Conservation (phyloP, 2,329 filamentous ascomycete species). For the Xylariaceae sp. region DNA sequence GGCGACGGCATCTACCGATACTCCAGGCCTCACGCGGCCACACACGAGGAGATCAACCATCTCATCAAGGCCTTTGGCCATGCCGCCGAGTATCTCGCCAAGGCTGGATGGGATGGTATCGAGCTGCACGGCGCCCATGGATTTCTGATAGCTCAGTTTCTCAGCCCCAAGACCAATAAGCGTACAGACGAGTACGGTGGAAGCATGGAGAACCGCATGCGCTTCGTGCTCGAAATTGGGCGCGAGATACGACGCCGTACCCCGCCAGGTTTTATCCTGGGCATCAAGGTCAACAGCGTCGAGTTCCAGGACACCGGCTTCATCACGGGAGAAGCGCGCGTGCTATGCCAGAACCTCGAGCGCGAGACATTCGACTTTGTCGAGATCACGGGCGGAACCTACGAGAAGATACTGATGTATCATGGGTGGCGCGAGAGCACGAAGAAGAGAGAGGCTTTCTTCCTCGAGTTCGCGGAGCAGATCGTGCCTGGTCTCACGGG, state of each 20-base stretch:
- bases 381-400: conserved; percentile 62
- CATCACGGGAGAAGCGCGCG: conserved; percentile 23
- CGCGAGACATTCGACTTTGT: conserved; percentile 58
- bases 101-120: too few species aligned
- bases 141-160: conserved; percentile 43
- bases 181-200: conserved; percentile 45
- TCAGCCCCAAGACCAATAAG: conserved; percentile 38
- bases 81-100: too few species aligned
- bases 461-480: conserved; percentile 59
- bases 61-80: too few species aligned
- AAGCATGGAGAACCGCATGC: conserved; percentile 38
- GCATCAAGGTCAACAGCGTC: conserved; percentile 53
- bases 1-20: too few species aligned
- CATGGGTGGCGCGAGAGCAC: conserved; percentile 34
- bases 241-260: conserved; percentile 31
- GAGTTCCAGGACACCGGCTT: conserved; percentile 44
- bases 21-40: too few species aligned
- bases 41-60: too few species aligned
- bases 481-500: conserved; percentile 38
- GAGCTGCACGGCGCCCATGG: conserved; percentile 40
- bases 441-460: conserved; percentile 59
- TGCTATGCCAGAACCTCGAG: conserved; percentile 51
- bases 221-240: conserved; percentile 26
- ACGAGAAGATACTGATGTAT: conserved; percentile 46
- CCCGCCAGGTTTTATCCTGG: conserved; percentile 47